Evolutionary conservation across 2,329 filamentous ascomycete species (phyloP).

Genomic region (Paraphoma chrysanthemicola): DNA sequence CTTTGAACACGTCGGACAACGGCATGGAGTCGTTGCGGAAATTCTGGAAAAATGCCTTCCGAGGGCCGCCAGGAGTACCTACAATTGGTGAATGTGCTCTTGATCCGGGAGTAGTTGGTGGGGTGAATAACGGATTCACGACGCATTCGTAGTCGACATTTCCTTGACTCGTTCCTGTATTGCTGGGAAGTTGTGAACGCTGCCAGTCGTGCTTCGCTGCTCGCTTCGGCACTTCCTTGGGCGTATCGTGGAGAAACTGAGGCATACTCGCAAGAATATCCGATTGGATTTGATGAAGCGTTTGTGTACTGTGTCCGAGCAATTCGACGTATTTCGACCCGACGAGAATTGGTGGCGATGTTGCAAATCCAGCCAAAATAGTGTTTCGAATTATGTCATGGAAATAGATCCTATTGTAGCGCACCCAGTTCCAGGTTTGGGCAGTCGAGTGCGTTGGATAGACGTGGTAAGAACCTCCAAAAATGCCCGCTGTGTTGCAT

Average conservation of each 20-base stretch:
- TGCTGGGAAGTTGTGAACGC: background rate
- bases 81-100: background rate
- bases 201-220: background rate
- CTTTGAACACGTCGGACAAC: background rate
- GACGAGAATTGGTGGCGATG: conserved; percentile 32
- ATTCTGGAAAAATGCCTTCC: conserved; percentile 24
- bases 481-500: conserved; percentile 18
- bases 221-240: conserved; percentile 15
- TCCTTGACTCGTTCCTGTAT: background rate
- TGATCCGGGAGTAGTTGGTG: conserved; percentile 1
- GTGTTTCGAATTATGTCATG: conserved; percentile 45
- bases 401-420: conserved; percentile 42
- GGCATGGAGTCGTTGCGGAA: conserved; percentile 17
- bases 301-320: conserved; percentile 29
- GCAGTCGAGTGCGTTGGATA: conserved; percentile 35
- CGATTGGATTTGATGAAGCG: conserved; percentile 33
- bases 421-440: conserved; percentile 44
- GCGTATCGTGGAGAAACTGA: conserved; percentile 43
- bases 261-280: conserved; percentile 45
- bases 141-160: background rate
- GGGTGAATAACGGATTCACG: background rate
- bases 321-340: conserved; percentile 24
- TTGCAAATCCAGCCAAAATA: conserved; percentile 33
- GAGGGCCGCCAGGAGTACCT: too few relatives aligned
- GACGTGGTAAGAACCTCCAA: conserved; percentile 39